phyloP scores from a whole-genome alignment of 441 rosid species.

The Gossypium schwendimanii region DNA sequence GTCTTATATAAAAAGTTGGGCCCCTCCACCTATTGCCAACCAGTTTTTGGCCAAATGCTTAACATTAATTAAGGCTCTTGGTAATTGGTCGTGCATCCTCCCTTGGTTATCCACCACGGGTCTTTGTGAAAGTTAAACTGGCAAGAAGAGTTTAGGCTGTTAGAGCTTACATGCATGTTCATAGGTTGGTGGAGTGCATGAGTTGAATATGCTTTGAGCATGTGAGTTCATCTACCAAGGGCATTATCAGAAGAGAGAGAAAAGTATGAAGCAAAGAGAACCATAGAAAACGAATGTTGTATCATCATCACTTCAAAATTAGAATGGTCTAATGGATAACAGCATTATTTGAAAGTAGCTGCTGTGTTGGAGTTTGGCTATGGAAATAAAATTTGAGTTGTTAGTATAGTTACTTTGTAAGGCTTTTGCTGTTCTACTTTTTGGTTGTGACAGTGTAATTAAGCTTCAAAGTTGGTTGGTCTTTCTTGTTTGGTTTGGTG shows the following conservation, averaged over 20 bases:
- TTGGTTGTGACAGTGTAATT: background rate
- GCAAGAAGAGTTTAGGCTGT: background rate
- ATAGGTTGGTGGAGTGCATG: background rate
- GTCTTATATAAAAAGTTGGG: background rate
- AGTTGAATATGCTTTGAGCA: background rate
- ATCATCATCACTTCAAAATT: background rate
- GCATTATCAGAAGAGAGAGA: background rate
- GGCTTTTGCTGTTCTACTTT: background rate
- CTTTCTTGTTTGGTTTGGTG: conserved; percentile 1
- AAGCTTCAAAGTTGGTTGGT: background rate
- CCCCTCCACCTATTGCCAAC: background rate
- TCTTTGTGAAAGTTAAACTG: background rate
- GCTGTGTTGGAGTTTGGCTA: background rate
- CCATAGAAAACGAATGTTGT: background rate
- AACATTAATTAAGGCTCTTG: background rate
- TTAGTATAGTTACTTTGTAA: background rate
- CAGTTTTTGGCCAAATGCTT: background rate
- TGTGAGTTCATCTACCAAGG: background rate
- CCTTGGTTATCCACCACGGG: background rate
- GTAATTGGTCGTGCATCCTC: background rate
- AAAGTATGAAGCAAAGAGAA: background rate
- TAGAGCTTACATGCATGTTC: background rate
- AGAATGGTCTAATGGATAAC: conserved; percentile 1
- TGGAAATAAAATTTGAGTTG: background rate
- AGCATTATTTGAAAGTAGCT: background rate